phyloP scores from a whole-genome alignment of 352 stramenopile species.

The Globisporangium nodosum region DNA sequence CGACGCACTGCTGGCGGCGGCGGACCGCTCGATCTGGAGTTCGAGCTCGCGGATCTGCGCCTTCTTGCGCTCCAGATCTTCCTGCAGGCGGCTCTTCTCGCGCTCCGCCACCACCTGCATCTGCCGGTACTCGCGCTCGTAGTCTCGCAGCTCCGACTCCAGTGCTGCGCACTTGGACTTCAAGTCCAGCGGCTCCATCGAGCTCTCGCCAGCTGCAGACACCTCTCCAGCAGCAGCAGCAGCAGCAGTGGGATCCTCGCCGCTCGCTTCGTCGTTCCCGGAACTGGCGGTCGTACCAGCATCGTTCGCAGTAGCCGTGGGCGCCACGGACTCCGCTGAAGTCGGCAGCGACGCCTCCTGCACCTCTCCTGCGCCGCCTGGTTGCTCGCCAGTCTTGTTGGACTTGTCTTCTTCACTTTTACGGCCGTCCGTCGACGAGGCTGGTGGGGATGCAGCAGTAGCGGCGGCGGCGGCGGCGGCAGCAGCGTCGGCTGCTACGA shows the following conservation, averaged over 20 bases:
- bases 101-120: slow-evolving; percentile 46
- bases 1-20: slow-evolving; percentile 6
- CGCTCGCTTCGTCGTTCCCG: not conserved
- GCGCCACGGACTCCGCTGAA: not conserved
- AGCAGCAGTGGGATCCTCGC: not conserved
- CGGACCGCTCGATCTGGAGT: slow-evolving; percentile 39
- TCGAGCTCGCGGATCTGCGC: slow-evolving; percentile 60
- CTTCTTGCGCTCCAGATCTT: slow-evolving; percentile 68
- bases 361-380: not conserved
- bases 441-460: not conserved
- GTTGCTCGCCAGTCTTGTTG: slow-evolving; percentile 15
- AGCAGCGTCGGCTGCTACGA: slow-evolving; percentile 20
- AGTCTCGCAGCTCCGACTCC: slow-evolving; percentile 57
- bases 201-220: slow-evolving; percentile 28
- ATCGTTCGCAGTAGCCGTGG: slow-evolving; percentile 3
- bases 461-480: not conserved
- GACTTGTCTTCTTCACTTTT: slow-evolving; percentile 18
- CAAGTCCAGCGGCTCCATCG: slow-evolving; percentile 35
- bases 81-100: slow-evolving; percentile 51
- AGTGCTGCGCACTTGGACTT: slow-evolving; percentile 49
- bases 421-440: slow-evolving; percentile 13
- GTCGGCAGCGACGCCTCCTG: not conserved
- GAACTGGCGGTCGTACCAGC: not conserved
- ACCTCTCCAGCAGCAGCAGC: not conserved
- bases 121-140: slow-evolving; percentile 64